Evolutionary conservation across 2,329 filamentous ascomycete genomes (phyloP), one percentile per base, ranked within the genome.

Genomic region (Cladophialophora chaetospira): DNA sequence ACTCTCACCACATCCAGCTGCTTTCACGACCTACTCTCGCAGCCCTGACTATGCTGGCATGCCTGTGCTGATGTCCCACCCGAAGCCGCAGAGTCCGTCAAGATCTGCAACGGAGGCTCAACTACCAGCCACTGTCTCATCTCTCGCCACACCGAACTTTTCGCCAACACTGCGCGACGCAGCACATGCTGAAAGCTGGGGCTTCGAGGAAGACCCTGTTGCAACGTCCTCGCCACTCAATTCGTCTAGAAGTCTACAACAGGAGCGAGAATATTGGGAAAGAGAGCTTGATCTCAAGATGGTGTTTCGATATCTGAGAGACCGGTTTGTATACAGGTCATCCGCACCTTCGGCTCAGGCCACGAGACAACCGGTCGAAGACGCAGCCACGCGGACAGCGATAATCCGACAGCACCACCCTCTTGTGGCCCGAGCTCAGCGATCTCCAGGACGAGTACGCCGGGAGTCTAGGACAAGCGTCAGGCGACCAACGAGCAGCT

Each of bases 381-480:
- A 91, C 63, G 78, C 83, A 8, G 85, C 88, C 1, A 88, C 88
- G 52, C 87, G 93, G 62, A 89, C 88, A 4, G 91, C 91, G 11
- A 83, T 93, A 44, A 91, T 97, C 51, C 83, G 91, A 31, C 89
- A 93, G 67, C 88, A 96, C 69, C 93, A 97, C 70, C 93, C 93
- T 3, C 83, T 97, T 47, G 86, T 96, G 67, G 58, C 73, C 74
- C 74, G 75, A 82, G 54, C 80, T 83, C 59, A 77, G 77, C 23
- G 84, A 83, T 71, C 85, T 82, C 73, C 73, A 59, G 50, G 60
- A 28, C 57, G 64, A 51, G 42, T 61, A 50, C 50, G 63, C 52
- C 53, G 62, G 46, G 31, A 66, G 72, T 46, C 72, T 67, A 50
- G 73, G 77, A 75, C 70, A 79, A 80, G 62, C 71, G 75, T 72